These are phyloP conservation scores for Solanum okadae DNA, from an alignment of 257 asterid genomes.

Conservation along the genomic window DNA sequence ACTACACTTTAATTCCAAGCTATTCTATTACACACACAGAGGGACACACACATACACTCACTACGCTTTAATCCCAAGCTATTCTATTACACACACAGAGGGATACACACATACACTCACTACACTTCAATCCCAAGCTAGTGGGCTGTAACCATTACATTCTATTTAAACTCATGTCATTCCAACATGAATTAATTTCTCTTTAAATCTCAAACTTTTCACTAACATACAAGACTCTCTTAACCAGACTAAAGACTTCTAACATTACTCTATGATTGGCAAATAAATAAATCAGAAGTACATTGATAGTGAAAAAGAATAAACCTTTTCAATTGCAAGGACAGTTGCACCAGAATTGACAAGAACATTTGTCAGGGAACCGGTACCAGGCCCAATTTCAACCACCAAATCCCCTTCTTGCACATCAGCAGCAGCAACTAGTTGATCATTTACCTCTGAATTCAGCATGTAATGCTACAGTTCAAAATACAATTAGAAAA, in stretches of 20 bases:
- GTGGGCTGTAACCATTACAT: background rate
- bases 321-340: conserved; percentile 94
- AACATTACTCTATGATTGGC: background rate
- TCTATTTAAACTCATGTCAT: background rate
- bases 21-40: background rate
- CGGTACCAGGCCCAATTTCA: conserved; percentile 97
- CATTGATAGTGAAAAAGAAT: background rate
- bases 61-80: background rate
- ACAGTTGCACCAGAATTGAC: conserved; percentile 81
- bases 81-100: background rate
- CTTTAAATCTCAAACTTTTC: background rate
- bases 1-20: background rate
- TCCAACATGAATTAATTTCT: background rate
- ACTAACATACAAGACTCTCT: background rate
- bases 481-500: background rate
- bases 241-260: background rate
- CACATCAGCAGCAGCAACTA: conserved; percentile 62
- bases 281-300: background rate
- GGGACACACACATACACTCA: background rate
- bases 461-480: conserved; percentile 94
- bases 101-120: background rate
- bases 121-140: background rate
- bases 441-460: conserved; percentile 59
- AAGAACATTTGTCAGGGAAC: conserved; percentile 81
- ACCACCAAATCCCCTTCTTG: conserved; percentile 81